Evolutionary conservation across 2,329 filamentous ascomycete species (phyloP).

Genomic region (Sporothrix globosa): DNA sequence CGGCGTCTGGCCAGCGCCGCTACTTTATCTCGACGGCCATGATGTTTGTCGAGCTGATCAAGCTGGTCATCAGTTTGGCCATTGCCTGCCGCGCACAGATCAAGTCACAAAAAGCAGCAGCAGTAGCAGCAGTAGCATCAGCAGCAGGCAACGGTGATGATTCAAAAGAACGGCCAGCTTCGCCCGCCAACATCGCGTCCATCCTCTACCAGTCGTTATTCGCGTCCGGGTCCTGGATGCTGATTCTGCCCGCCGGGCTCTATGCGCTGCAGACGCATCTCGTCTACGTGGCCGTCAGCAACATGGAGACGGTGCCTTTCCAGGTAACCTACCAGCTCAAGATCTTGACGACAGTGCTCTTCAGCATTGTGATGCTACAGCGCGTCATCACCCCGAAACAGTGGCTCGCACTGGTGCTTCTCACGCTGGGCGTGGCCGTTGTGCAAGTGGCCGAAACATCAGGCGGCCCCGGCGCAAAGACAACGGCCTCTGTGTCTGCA

Average conservation of each 20-base stretch:
- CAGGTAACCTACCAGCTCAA: constrained; percentile 30
- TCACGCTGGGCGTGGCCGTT: constrained; percentile 25
- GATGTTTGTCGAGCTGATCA: constrained; percentile 25
- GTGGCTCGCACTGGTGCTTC: constrained; percentile 24
- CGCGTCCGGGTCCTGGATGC: constrained; percentile 12
- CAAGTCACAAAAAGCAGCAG: background rate
- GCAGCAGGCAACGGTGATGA: background rate
- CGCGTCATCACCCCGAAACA: constrained; percentile 15
- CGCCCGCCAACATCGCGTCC: background rate
- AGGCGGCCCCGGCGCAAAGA: background rate
- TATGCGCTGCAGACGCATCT: constrained; percentile 27
- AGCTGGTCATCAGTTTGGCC: constrained; percentile 18
- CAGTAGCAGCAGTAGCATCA: background rate
- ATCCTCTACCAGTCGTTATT: constrained; percentile 4
- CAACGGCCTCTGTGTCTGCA: background rate
- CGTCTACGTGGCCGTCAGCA: constrained; percentile 26
- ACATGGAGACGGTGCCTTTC: constrained; percentile 27
- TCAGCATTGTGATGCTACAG: constrained; percentile 25
- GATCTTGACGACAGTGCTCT: constrained; percentile 28
- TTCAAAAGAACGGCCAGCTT: background rate
- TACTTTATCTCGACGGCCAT: constrained; percentile 28
- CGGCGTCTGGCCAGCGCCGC: background rate
- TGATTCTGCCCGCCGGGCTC: constrained; percentile 23
- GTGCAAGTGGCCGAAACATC: constrained; percentile 24
- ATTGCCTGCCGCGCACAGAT: background rate